A percentile compares a stretch with the other conserved stretches of the same genome.
Conservation (phyloP, 805 yeast genomes). For the Starmerella scarabaei region DNA sequence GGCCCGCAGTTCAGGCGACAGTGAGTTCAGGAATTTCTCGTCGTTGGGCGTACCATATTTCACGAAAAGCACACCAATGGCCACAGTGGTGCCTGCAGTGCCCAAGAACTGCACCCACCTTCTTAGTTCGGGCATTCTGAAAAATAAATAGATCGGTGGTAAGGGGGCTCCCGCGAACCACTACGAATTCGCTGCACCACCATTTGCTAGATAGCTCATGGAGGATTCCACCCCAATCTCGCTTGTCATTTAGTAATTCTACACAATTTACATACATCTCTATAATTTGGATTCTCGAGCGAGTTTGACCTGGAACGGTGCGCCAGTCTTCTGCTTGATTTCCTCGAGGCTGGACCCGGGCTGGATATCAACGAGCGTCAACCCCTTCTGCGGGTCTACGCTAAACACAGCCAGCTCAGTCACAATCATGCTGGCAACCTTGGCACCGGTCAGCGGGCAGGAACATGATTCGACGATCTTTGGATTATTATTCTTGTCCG, state of each 20-base stretch:
- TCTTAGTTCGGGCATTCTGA: constrained; percentile 19
- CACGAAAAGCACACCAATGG: constrained; percentile 56
- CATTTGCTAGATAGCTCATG: background rate
- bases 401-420: constrained; percentile 39
- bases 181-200: background rate
- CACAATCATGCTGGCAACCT: constrained; percentile 35
- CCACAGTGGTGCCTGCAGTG: constrained; percentile 51
- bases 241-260: too few species aligned
- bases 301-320: constrained; percentile 29
- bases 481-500: constrained; percentile 35
- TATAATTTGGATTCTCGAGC: constrained; percentile 5
- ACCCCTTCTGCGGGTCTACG: constrained; percentile 29
- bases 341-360: constrained; percentile 33
- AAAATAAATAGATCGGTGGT: too few species aligned
- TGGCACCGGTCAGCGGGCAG: constrained; percentile 38
- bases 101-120: constrained; percentile 22
- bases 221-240: too few species aligned
- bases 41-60: constrained; percentile 76
- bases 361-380: constrained; percentile 33
- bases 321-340: constrained; percentile 31
- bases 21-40: constrained; percentile 55
- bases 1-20: constrained; percentile 73
- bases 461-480: constrained; percentile 35
- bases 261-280: background rate
- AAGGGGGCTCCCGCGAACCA: too few species aligned